These are phyloP conservation scores for Teratosphaeria viscida DNA, from an alignment of 2,329 filamentous ascomycete species.

Conservation along the genomic window DNA sequence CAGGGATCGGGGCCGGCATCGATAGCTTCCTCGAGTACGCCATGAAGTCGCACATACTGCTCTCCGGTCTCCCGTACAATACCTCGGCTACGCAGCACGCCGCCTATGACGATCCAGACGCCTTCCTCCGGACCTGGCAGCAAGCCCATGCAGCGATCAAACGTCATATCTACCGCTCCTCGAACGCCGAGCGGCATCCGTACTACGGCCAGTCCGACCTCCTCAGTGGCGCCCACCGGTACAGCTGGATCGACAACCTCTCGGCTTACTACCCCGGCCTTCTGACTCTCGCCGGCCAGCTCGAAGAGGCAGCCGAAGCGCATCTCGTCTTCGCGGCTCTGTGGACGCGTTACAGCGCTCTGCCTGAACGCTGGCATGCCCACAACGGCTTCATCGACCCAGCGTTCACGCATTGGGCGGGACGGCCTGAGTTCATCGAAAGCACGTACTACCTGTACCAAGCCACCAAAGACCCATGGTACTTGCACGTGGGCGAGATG, in stretches of 20 bases:
- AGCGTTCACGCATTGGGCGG: slow-evolving; percentile 87
- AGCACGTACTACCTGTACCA: slow-evolving; percentile 94
- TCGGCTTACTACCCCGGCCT: slow-evolving; percentile 92
- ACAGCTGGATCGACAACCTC: slow-evolving; percentile 92
- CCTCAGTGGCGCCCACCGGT: slow-evolving; percentile 74
- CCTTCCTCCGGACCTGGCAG: slow-evolving; percentile 75
- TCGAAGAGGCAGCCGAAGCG: slow-evolving; percentile 83
- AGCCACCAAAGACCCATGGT: slow-evolving; percentile 91
- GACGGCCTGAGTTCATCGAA: slow-evolving; percentile 92
- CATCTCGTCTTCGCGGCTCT: slow-evolving; percentile 85
- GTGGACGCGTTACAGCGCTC: slow-evolving; percentile 87
- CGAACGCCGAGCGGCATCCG: slow-evolving; percentile 63
- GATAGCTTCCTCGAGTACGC: slow-evolving; percentile 99
- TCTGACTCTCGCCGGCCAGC: slow-evolving; percentile 71
- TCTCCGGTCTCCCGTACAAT: slow-evolving; percentile 53
- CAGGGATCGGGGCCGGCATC: slow-evolving; percentile 92
- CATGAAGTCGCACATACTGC: slow-evolving; percentile 81
- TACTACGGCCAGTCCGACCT: slow-evolving; percentile 90
- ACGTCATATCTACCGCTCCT: slow-evolving; percentile 70
- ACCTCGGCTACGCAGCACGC: slow-evolving; percentile 42
- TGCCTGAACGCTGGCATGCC: slow-evolving; percentile 75
- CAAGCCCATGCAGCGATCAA: slow-evolving; percentile 79
- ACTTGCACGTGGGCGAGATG: slow-evolving; percentile 93
- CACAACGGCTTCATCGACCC: slow-evolving; percentile 71
- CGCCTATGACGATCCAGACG: slow-evolving; percentile 49